A percentile compares a stretch with the other conserved stretches of the same genome.
Conservation (phyloP, 1,284 basidiomycete species). For the Neolentinus lepideus region DNA sequence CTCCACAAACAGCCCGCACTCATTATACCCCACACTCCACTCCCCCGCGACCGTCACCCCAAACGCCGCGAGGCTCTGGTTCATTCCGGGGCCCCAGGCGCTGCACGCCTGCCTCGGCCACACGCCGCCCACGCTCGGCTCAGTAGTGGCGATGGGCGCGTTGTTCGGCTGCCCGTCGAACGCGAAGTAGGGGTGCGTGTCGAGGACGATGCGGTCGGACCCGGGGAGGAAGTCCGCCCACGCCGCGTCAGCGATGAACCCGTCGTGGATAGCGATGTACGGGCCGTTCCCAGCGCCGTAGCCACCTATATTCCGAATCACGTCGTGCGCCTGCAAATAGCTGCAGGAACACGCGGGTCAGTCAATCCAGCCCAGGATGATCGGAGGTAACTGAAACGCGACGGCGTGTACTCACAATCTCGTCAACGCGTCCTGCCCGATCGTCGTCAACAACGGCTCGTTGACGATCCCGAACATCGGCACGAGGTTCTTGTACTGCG, state of each 20-base stretch:
- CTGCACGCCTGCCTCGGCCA: constrained; percentile 52
- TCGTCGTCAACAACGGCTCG: constrained; percentile 38
- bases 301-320: constrained; percentile 66
- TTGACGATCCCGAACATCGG: constrained; percentile 49
- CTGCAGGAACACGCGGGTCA: constrained; percentile 12
- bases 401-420: constrained; percentile 34
- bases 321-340: constrained; percentile 57
- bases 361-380: constrained; percentile 3
- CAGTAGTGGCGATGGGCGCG: constrained; percentile 18
- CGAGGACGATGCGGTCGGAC: constrained; percentile 58
- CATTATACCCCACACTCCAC: constrained; percentile 54
- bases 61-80: constrained; percentile 35
- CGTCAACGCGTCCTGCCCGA: constrained; percentile 34
- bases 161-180: constrained; percentile 34
- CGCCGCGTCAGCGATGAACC: constrained; percentile 31
- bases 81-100: constrained; percentile 40
- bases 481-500: constrained; percentile 61
- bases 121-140: constrained; percentile 34
- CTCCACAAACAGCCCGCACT: constrained; percentile 66
- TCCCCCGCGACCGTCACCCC: constrained; percentile 71
- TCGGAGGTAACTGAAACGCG: neutral
- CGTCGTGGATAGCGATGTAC: constrained; percentile 64
- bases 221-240: constrained; percentile 64
- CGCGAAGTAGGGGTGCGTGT: constrained; percentile 57
- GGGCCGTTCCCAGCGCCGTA: constrained; percentile 42